Base-by-base conservation (phyloP, 1,139 yeast genomes). In the Ogataea hybrid region DNA sequence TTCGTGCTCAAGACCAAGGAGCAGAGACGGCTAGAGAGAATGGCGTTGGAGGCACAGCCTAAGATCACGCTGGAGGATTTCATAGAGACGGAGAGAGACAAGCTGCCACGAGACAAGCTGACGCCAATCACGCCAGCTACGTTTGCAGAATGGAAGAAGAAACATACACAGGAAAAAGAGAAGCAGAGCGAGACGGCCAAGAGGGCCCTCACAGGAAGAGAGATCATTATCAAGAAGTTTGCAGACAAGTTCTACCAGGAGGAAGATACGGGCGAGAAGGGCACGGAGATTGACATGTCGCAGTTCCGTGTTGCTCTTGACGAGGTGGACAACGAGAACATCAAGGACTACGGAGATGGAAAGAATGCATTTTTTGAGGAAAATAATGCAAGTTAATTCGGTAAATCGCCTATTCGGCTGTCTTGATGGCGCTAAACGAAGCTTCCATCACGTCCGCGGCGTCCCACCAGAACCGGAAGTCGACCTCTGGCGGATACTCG, bases 1-100 rank as follows among this genome's bases (percentile, higher is more conserved):
- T 94, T 89, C 65, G 95, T 88, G 42, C 77, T 94, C 68, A 94
- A 92, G 73, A 92, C 98, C 35, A 90, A 89, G 67, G 98, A 92
- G 64, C 96, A 94, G 64, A 84, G 86, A 73, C 78, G 90, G 60
- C 69, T 89, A 59, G 98, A 92, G 65, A 84, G 82, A 60, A 73
- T 84, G 63, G 96, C 95, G 16, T 78, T 81, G 25, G 97, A 89
- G 39, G 73, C 78, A 46, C 89, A 87, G 58, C 96, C 96, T 42
- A 83, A 84, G 70, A 86, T 94, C 58, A 87, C 97, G 1, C 72
- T 94, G 56, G 99, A 94, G 67, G 98, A 94, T 51, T 92, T 92
- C 63, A 79, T 94, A 52, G 98, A 94, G 63, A 79, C 94, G 46
- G 98, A 92, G 68, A 82, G 97, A 68, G 84, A 80, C 51, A 83